A percentile compares a stretch with the other conserved stretches of the same genome.
These are phyloP conservation scores for Platanus orientalis DNA, from an alignment of 164 flowering plant species.

Conservation along the genomic window DNA sequence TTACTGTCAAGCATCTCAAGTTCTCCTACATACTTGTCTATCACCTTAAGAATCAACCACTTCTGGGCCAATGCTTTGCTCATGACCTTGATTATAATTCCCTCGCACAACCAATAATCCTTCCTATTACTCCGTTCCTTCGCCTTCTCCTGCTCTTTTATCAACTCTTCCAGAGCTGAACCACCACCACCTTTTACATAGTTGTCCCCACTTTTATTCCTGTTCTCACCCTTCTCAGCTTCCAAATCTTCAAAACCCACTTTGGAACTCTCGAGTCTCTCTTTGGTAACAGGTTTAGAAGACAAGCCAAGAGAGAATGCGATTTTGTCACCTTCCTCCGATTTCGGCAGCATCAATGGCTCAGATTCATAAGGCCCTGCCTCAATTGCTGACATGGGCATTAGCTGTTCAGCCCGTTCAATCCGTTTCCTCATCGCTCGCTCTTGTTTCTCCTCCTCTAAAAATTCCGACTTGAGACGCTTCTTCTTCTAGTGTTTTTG, in stretches of 20 bases:
- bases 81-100: conserved; percentile 88
- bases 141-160: conserved; percentile 76
- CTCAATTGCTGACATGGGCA: conserved; percentile 15
- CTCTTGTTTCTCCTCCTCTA: conserved; percentile 88
- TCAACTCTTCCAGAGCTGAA: conserved; percentile 72
- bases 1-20: conserved; percentile 76
- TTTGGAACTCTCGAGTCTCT: conserved; percentile 34
- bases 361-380: conserved; percentile 14
- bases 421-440: conserved; percentile 70
- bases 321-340: conserved; percentile 44
- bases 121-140: conserved; percentile 72
- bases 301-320: conserved; percentile 52
- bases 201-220: conserved; percentile 13
- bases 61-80: conserved; percentile 69
- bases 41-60: conserved; percentile 64
- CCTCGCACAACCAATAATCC: conserved; percentile 84
- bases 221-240: conserved; percentile 18
- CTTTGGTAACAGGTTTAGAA: conserved; percentile 27
- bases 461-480: conserved; percentile 57
- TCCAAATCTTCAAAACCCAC: conserved; percentile 42
- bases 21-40: conserved; percentile 82
- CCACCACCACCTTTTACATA: conserved; percentile 21
- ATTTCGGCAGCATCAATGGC: conserved; percentile 18
- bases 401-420: conserved; percentile 55
- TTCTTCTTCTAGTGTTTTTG: conserved; percentile 72